These are phyloP conservation scores for Verticillium zaregamsianum DNA, from an alignment of 2,329 filamentous ascomycete genomes.

Conservation along the genomic window DNA sequence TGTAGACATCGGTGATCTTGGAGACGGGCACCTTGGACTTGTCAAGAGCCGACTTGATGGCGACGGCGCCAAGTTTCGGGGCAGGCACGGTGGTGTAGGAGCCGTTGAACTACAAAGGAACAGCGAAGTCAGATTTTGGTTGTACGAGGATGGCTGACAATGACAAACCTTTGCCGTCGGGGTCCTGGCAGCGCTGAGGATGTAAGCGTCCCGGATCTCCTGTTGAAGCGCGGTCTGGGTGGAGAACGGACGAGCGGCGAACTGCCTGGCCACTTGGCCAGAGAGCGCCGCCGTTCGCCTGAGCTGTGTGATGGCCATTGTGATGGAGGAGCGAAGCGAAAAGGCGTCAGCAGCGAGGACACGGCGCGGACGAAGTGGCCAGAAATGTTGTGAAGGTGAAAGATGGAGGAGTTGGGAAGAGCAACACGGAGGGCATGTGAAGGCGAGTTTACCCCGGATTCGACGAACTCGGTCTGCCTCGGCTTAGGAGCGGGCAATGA, in stretches of 20 bases:
- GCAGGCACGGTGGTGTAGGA: slow-evolving; percentile 79
- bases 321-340: background rate
- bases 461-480: background rate
- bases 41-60: slow-evolving; percentile 85
- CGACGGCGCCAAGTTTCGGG: slow-evolving; percentile 82
- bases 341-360: background rate
- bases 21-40: slow-evolving; percentile 79
- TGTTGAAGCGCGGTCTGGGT: slow-evolving; percentile 39
- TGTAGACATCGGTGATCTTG: slow-evolving; percentile 89
- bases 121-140: slow-evolving; percentile 7
- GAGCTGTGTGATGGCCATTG: slow-evolving; percentile 10
- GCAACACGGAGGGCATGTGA: background rate
- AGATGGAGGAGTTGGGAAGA: slow-evolving; percentile 2
- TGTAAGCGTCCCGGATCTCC: slow-evolving; percentile 89
- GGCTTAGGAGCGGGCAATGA: background rate
- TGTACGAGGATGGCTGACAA: background rate
- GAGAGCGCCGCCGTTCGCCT: slow-evolving; percentile 9
- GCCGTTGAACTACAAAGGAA: slow-evolving; percentile 74
- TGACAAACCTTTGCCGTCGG: slow-evolving; percentile 77
- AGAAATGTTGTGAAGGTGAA: slow-evolving; percentile 5
- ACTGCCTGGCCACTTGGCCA: slow-evolving; percentile 18
- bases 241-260: slow-evolving; percentile 43
- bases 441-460: background rate
- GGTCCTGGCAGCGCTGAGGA: slow-evolving; percentile 83
- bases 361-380: background rate